Conservation (phyloP, 1,139 yeast genomes). For the Insectozyma bohioensis region DNA sequence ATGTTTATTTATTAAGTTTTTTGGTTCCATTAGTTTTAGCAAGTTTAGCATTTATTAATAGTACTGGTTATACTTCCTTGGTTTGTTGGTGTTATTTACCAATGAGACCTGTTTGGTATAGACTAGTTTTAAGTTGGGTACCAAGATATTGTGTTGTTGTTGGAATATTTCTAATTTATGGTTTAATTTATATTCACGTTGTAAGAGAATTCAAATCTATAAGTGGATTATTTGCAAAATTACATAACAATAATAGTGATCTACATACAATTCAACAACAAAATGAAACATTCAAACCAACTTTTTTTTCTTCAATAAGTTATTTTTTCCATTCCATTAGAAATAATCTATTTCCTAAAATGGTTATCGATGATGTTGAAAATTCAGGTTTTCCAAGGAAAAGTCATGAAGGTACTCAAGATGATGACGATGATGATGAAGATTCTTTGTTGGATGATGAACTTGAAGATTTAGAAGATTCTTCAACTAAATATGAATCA, state of each 20-base stretch:
- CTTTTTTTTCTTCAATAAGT: slow-evolving; percentile 35
- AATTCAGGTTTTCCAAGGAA: too few species aligned
- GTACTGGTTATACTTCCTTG: slow-evolving; percentile 57
- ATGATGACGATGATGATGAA: slow-evolving; percentile 6
- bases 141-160: slow-evolving; percentile 73
- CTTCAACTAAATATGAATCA: slow-evolving; percentile 8
- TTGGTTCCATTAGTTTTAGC: slow-evolving; percentile 70
- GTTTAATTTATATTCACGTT: slow-evolving; percentile 73
- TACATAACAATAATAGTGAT: slow-evolving; percentile 18
- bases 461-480: slow-evolving; percentile 15
- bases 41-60: slow-evolving; percentile 62
- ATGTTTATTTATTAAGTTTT: slow-evolving; percentile 59
- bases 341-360: slow-evolving; percentile 29
- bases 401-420: slow-evolving; percentile 7
- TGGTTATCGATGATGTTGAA: slow-evolving; percentile 26
- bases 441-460: slow-evolving; percentile 5
- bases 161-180: slow-evolving; percentile 63
- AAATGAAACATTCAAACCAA: slow-evolving; percentile 26
- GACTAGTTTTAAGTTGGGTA: slow-evolving; percentile 76
- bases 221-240: slow-evolving; percentile 46
- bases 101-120: slow-evolving; percentile 69
- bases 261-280: slow-evolving; percentile 9
- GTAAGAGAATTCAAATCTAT: slow-evolving; percentile 55
- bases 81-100: slow-evolving; percentile 86
- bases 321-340: slow-evolving; percentile 27